A percentile compares a stretch with the other conserved stretches of the same genome.
Evolutionary conservation across 2,329 filamentous ascomycete genomes (phyloP).

Genomic region (Trichoderma sp.): DNA sequence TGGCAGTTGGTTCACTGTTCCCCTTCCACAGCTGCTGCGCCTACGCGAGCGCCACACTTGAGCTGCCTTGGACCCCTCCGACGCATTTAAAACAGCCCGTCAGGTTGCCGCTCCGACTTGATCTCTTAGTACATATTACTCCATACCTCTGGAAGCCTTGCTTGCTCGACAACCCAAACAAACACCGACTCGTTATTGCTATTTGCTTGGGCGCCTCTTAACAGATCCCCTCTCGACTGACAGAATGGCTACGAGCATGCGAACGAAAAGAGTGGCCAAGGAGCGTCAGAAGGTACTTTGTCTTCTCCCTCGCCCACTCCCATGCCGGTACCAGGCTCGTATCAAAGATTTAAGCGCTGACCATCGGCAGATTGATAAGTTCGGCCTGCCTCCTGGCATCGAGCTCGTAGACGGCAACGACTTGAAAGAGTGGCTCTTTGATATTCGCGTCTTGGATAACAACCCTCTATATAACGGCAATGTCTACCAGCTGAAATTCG

Average conservation of each 20-base stretch:
- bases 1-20: neutral
- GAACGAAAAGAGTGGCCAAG: slow-evolving; percentile 31
- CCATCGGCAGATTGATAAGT: slow-evolving; percentile 49
- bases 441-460: slow-evolving; percentile 83
- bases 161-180: neutral
- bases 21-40: neutral
- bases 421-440: slow-evolving; percentile 75
- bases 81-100: neutral
- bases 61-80: slow-evolving; percentile 7
- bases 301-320: neutral
- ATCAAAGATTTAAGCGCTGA: slow-evolving; percentile 22
- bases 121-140: neutral
- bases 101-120: neutral
- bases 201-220: neutral
- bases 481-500: slow-evolving; percentile 82
- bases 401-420: slow-evolving; percentile 78
- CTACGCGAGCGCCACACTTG: slow-evolving; percentile 12
- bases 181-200: neutral
- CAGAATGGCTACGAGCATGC: slow-evolving; percentile 29
- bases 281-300: slow-evolving; percentile 31
- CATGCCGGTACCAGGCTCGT: neutral
- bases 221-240: neutral
- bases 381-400: slow-evolving; percentile 66
- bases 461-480: slow-evolving; percentile 86
- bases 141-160: neutral